Evolutionary conservation across 176 grass and related monocot species (phyloP).

Genomic region (Musa schizocarpa): DNA sequence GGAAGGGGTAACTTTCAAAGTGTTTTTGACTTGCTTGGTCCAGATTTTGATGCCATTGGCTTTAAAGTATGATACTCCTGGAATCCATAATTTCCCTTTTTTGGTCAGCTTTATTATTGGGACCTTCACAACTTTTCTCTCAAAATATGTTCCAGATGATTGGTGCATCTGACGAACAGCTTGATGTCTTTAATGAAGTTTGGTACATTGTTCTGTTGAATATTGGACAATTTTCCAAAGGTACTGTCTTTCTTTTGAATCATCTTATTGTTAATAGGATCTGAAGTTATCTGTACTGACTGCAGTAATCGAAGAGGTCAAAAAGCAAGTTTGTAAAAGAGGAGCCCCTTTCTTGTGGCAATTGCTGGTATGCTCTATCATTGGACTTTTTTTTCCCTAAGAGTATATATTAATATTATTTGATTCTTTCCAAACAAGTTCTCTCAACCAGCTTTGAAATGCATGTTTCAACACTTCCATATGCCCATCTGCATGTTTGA

Average conservation of each 20-base stretch:
- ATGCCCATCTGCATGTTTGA: too few relatives aligned
- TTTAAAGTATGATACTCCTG: conserved; percentile 38
- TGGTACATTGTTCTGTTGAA: conserved; percentile 47
- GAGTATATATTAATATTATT: not conserved
- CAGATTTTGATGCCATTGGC: conserved; percentile 42
- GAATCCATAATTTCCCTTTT: not conserved
- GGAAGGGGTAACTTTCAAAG: conserved; percentile 46
- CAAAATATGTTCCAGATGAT: conserved; percentile 43
- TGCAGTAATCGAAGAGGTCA: conserved; percentile 47
- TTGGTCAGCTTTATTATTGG: not conserved
- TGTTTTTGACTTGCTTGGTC: conserved; percentile 48
- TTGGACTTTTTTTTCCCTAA: not conserved
- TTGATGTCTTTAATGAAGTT: conserved; percentile 75
- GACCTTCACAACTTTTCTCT: conserved; percentile 9
- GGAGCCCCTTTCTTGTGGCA: conserved; percentile 55
- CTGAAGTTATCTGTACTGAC: conserved; percentile 15
- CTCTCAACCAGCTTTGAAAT: too few relatives aligned
- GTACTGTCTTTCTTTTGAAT: conserved; percentile 15
- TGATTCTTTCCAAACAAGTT: too few relatives aligned
- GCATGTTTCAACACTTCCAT: too few relatives aligned
- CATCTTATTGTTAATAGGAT: not conserved
- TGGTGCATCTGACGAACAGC: conserved; percentile 74
- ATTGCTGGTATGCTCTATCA: conserved; percentile 39
- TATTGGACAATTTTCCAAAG: conserved; percentile 37
- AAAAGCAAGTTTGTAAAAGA: conserved; percentile 40